phyloP scores from a whole-genome alignment of 2,329 filamentous ascomycete species.

The Neofusicoccum ribis region DNA sequence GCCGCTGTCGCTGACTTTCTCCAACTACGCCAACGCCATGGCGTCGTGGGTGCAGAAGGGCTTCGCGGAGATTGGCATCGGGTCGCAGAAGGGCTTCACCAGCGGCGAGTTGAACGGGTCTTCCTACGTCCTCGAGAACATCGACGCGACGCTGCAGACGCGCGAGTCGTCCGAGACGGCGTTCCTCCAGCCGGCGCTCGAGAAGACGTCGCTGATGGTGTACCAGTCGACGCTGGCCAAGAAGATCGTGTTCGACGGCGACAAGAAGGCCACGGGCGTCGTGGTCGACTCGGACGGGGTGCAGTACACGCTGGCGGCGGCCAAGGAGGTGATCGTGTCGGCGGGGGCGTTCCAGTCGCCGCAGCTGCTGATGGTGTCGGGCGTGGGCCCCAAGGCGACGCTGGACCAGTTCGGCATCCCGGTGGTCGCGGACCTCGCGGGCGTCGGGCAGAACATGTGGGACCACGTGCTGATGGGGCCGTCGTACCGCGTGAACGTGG shows the following conservation, averaged over 20 bases:
- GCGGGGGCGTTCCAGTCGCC: constrained; percentile 45
- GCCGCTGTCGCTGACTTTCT: no score
- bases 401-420: constrained; percentile 28
- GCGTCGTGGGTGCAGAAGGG: no score
- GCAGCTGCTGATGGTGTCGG: constrained; percentile 42
- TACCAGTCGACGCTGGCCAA: background rate
- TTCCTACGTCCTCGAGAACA: no score
- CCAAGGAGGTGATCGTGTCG: constrained; percentile 47
- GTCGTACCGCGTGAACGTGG: constrained; percentile 25
- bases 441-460: constrained; percentile 26
- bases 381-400: constrained; percentile 34
- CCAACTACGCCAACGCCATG: no score
- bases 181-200: constrained; percentile 23
- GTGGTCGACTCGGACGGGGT: constrained; percentile 20
- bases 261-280: constrained; percentile 29
- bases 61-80: no score
- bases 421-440: constrained; percentile 24
- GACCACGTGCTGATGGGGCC: constrained; percentile 29
- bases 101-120: no score
- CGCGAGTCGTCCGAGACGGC: constrained; percentile 26
- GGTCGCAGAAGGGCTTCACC: no score
- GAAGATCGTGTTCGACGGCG: constrained; percentile 26
- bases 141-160: background rate
- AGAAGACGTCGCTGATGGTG: background rate
- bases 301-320: constrained; percentile 28